Evolutionary conservation across 768 basidiomycete species (phyloP).

Genomic region (Serendipita vermifera): DNA sequence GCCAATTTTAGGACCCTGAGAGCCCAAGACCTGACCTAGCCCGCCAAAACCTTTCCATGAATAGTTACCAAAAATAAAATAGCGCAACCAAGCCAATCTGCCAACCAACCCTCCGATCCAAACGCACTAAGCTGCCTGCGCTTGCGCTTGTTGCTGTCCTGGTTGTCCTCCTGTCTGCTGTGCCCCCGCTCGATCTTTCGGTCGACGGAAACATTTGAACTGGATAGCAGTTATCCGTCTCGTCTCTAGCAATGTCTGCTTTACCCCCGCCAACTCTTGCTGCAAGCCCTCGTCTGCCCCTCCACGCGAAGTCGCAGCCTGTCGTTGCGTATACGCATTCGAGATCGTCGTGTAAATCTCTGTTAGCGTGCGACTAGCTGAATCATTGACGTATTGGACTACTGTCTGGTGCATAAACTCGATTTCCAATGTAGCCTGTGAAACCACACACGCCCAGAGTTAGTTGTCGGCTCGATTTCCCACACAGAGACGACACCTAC

Average conservation of each 20-base stretch:
- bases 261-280: slow-evolving; percentile 75
- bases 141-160: no score
- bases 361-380: slow-evolving; percentile 72
- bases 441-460: neutral
- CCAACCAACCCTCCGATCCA: no score
- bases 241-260: slow-evolving; percentile 55
- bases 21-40: no score
- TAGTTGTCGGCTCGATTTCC: neutral
- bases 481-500: no score
- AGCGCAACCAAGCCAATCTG: no score
- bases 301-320: no score
- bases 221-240: slow-evolving; percentile 86
- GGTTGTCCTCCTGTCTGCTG: no score
- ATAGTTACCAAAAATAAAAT: no score
- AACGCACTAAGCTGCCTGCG: no score
- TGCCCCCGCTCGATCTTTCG: no score
- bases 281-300: slow-evolving; percentile 78
- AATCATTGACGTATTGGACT: slow-evolving; percentile 68
- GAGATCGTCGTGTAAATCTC: slow-evolving; percentile 93
- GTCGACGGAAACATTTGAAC: slow-evolving; percentile 75
- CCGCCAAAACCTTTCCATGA: no score
- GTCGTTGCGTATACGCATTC: slow-evolving; percentile 73
- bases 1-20: no score
- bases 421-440: slow-evolving; percentile 91
- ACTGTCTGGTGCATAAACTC: slow-evolving; percentile 98